These are phyloP conservation scores for Anthracocystis setariae DNA, from an alignment of 1,284 basidiomycete species.

Conservation along the genomic window DNA sequence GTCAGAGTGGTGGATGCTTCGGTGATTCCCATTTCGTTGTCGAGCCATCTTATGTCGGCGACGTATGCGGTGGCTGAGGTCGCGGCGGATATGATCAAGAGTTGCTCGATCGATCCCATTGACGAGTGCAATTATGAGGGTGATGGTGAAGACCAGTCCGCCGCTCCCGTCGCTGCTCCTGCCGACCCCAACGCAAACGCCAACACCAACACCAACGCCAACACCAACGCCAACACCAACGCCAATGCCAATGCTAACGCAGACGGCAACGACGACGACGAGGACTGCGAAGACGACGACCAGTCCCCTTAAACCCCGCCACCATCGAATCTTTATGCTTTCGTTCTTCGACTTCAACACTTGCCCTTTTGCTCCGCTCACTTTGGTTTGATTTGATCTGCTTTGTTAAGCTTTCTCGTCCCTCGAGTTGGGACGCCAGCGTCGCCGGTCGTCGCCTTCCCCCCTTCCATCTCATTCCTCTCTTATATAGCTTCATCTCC, in stretches of 20 bases:
- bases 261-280: conserved; percentile 9
- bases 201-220: too few relatives aligned
- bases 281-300: conserved; percentile 20
- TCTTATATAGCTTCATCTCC: neutral
- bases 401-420: too few relatives aligned
- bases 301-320: neutral
- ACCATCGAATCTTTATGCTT: too few relatives aligned
- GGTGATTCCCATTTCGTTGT: conserved; percentile 61
- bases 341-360: neutral
- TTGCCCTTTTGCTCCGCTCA: too few relatives aligned
- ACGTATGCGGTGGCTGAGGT: conserved; percentile 68
- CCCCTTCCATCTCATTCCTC: neutral
- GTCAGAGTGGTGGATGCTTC: conserved; percentile 71
- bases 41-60: conserved; percentile 72
- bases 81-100: conserved; percentile 58
- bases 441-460: conserved; percentile 2
- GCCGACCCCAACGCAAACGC: too few relatives aligned
- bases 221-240: too few relatives aligned
- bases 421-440: too few relatives aligned
- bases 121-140: conserved; percentile 45
- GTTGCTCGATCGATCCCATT: conserved; percentile 20
- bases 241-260: too few relatives aligned
- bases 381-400: too few relatives aligned
- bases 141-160: conserved; percentile 9
- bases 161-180: neutral